Conservation (phyloP, 768 basidiomycete species). For the Neoboletus brunneissimus region DNA sequence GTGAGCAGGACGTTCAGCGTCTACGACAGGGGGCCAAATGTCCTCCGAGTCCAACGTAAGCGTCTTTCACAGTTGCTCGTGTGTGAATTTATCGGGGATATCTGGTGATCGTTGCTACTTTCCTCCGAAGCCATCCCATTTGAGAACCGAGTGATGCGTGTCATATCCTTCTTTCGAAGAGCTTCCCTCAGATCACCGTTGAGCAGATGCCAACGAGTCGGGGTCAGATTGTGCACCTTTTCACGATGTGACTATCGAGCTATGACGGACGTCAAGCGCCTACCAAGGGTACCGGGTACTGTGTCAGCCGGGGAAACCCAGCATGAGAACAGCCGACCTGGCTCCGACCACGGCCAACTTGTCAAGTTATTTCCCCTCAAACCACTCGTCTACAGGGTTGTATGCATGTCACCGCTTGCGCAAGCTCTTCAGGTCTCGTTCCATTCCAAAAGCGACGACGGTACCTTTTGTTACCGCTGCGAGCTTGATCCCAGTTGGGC, state of each 20-base stretch:
- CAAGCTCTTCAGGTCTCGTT: slow-evolving; percentile 24
- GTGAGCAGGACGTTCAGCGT: neutral
- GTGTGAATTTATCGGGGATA: neutral
- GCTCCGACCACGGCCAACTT: neutral
- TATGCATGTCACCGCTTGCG: slow-evolving; percentile 17
- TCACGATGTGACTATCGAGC: neutral
- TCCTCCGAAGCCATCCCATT: neutral
- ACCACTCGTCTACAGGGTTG: no score
- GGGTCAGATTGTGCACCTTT: neutral
- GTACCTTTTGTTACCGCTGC: slow-evolving; percentile 23
- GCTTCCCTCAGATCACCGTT: neutral
- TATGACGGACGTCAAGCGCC: neutral
- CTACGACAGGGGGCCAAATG: neutral
- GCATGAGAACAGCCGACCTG: neutral
- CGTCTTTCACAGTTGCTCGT: neutral
- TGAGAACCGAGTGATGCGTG: neutral
- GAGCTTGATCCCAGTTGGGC: slow-evolving; percentile 46
- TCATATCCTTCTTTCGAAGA: neutral
- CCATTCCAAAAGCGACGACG: slow-evolving; percentile 20
- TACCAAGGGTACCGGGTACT: neutral
- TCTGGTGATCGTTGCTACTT: neutral
- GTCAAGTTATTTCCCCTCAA: neutral
- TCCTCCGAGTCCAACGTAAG: neutral
- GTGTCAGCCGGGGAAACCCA: neutral
- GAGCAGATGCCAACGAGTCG: neutral